phyloP scores from a whole-genome alignment of 768 basidiomycete species.

The Scleroderma bovista region DNA sequence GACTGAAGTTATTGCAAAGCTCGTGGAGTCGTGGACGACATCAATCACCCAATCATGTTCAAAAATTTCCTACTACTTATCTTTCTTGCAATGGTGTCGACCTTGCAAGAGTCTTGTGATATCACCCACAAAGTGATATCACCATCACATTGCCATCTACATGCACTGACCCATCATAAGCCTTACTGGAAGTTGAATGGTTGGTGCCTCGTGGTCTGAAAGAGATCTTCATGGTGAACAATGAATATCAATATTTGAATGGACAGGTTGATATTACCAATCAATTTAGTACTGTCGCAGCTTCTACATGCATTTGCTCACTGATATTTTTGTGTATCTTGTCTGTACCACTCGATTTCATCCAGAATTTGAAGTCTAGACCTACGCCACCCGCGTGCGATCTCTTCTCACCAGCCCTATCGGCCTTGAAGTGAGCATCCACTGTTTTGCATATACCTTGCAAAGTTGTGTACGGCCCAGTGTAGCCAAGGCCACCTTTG shows the following conservation, averaged over 20 bases:
- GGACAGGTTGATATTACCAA: background rate
- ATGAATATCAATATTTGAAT: background rate
- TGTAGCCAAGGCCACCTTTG: constrained; percentile 61
- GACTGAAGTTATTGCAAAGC: too few species aligned
- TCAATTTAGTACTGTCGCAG: constrained; percentile 18
- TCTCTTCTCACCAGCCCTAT: constrained; percentile 33
- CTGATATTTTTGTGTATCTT: constrained; percentile 26
- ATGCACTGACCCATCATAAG: too few species aligned
- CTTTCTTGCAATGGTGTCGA: too few species aligned
- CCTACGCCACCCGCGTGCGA: constrained; percentile 42
- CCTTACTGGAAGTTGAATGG: too few species aligned
- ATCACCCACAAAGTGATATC: too few species aligned
- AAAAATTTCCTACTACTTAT: too few species aligned
- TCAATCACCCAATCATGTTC: too few species aligned
- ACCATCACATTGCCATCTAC: too few species aligned
- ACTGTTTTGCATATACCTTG: constrained; percentile 54
- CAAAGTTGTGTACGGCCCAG: constrained; percentile 51
- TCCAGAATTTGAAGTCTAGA: constrained; percentile 30
- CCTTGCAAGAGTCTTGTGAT: too few species aligned
- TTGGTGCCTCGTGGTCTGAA: background rate
- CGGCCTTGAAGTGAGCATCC: constrained; percentile 40
- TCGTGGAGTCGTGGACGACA: too few species aligned
- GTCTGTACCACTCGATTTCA: constrained; percentile 23
- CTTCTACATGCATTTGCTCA: constrained; percentile 11
- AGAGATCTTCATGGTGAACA: background rate